Conservation (phyloP, 23 red algal genomes). For the Chondrus crispus region DNA sequence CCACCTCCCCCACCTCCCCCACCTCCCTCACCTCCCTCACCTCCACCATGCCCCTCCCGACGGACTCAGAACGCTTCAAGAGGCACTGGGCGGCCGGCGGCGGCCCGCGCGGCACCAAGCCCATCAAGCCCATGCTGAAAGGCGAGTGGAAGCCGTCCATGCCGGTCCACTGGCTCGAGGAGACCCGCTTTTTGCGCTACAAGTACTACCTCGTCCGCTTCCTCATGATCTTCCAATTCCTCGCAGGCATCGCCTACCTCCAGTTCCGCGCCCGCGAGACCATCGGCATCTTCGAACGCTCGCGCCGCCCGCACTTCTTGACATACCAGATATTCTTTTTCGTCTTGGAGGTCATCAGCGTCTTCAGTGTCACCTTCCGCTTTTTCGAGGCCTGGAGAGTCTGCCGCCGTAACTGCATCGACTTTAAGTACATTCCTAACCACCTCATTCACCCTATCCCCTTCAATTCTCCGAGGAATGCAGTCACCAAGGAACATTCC, state of each 20-base stretch:
- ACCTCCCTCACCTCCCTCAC: too few species aligned
- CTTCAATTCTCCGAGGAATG: not conserved
- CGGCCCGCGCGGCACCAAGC: conserved; percentile 23
- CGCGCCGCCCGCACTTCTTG: not conserved
- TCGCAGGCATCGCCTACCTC: conserved; percentile 26
- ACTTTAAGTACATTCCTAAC: conserved; percentile 49
- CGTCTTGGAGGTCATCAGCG: conserved; percentile 32
- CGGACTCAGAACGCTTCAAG: conserved; percentile 1
- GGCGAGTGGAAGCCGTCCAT: conserved; percentile 34
- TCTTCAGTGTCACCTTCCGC: conserved; percentile 7
- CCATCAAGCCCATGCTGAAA: conserved; percentile 12
- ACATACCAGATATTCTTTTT: conserved; percentile 62
- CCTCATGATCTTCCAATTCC: conserved; percentile 22
- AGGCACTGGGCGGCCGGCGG: conserved; percentile 17
- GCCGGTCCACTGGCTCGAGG: conserved; percentile 54
- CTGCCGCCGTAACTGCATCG: conserved; percentile 31
- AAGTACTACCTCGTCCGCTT: conserved; percentile 23
- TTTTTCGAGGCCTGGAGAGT: conserved; percentile 60
- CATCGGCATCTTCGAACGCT: conserved; percentile 31
- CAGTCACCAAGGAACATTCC: not conserved
- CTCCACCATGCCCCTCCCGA: not conserved
- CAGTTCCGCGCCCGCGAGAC: conserved; percentile 49
- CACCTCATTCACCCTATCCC: not conserved
- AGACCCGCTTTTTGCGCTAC: not conserved
- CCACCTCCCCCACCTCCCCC: too few species aligned